These are phyloP conservation scores for Aspergillus flavus DNA, from an alignment of 2,329 filamentous ascomycete species.

Conservation along the genomic window DNA sequence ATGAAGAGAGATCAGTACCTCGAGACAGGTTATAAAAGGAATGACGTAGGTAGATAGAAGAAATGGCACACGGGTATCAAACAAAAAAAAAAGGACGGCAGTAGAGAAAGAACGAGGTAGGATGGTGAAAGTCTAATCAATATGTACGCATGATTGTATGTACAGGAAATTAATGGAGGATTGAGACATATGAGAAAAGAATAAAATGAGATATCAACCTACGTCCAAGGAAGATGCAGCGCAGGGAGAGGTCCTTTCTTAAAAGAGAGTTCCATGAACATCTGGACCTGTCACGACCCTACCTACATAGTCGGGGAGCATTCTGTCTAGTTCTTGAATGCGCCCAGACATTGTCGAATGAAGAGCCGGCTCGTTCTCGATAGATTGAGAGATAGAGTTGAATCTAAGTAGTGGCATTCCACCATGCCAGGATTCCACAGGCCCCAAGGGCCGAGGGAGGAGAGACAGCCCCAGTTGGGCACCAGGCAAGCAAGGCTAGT, in stretches of 20 bases:
- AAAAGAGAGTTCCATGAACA: constrained; percentile 19
- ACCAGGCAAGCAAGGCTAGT: constrained; percentile 20
- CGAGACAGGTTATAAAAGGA: not conserved
- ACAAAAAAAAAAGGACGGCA: constrained; percentile 1
- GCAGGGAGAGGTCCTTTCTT: constrained; percentile 15
- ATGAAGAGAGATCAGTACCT: not conserved
- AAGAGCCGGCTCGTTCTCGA: constrained; percentile 21
- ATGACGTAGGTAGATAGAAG: not conserved
- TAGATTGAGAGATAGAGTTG: constrained; percentile 28
- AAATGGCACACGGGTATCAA: not conserved
- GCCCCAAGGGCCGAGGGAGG: constrained; percentile 12
- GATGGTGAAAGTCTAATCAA: not conserved
- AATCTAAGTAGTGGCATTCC: constrained; percentile 22
- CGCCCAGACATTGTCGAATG: constrained; percentile 20
- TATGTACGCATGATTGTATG: constrained; percentile 10
- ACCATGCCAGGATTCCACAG: constrained; percentile 18
- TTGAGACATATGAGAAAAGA: not conserved
- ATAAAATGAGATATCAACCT: constrained; percentile 10
- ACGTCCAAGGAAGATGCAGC: constrained; percentile 5
- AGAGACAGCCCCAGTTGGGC: constrained; percentile 9
- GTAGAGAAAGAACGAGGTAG: constrained; percentile 2
- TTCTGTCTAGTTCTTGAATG: constrained; percentile 10
- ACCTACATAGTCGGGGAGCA: constrained; percentile 19
- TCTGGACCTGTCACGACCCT: constrained; percentile 25
- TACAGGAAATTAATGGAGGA: constrained; percentile 15